Percentiles rank a stretch among this genome's conserved stretches.
Conservation (phyloP, 108 stramenopile genomes). For the Fragilaria crotonensis region DNA sequence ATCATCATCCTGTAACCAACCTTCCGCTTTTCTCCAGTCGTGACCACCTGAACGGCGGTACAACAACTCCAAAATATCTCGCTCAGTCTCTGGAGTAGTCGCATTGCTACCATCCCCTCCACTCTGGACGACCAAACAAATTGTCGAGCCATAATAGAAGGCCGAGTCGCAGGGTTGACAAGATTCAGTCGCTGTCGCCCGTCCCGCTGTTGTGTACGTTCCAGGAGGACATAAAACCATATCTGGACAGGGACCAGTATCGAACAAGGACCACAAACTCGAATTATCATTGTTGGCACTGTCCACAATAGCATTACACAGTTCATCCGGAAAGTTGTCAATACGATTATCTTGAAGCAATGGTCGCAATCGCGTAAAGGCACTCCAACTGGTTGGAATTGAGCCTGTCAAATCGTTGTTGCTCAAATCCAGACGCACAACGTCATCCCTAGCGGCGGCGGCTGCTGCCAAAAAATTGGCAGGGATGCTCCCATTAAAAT, state of each 20-base stretch:
- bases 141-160: conserved; percentile 10
- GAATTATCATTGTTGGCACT: too few relatives aligned
- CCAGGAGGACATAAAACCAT: conserved; percentile 69
- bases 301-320: conserved; percentile 16
- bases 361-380: conserved; percentile 21
- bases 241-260: conserved; percentile 53
- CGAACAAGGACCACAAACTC: conserved; percentile 24
- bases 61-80: conserved; percentile 29
- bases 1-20: conserved; percentile 22
- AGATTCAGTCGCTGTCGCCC: conserved; percentile 11
- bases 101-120: conserved; percentile 2
- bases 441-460: conserved; percentile 6
- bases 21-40: conserved; percentile 19
- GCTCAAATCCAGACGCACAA: conserved; percentile 26
- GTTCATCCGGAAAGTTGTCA: conserved; percentile 11
- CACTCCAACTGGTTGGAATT: conserved; percentile 18
- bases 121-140: conserved; percentile 7
- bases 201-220: conserved; percentile 41
- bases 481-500: conserved; percentile 27
- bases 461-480: conserved; percentile 18
- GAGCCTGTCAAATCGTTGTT: conserved; percentile 26
- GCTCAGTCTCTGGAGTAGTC: conserved; percentile 7
- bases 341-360: conserved; percentile 37
- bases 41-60: conserved; percentile 26
- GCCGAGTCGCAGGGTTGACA: conserved; percentile 9